phyloP scores from a whole-genome alignment of 768 basidiomycete genomes.

The Podaxis rugospora region DNA sequence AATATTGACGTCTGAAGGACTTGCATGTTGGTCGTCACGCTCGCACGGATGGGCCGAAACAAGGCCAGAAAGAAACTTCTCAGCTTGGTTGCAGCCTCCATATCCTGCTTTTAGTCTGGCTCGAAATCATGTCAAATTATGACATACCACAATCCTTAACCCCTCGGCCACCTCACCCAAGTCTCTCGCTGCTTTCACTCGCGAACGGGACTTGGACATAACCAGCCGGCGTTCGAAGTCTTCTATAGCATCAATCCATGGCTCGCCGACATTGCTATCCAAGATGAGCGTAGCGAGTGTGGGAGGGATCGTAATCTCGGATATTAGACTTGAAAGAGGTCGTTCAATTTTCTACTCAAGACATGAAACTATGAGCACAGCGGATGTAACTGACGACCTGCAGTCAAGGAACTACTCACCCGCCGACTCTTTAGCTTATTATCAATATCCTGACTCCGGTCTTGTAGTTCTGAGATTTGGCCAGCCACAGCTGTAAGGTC shows the following conservation, averaged over 20 bases:
- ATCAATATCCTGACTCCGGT: conserved; percentile 88
- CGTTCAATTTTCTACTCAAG: conserved; percentile 77
- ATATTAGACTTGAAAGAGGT: conserved; percentile 76
- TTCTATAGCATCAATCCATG: conserved; percentile 82
- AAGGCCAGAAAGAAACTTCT: conserved; percentile 81
- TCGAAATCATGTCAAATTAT: neutral
- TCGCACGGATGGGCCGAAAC: conserved; percentile 76
- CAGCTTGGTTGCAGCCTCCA: conserved; percentile 84
- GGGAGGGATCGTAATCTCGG: conserved; percentile 82
- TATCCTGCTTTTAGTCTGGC: neutral
- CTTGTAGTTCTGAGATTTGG: conserved; percentile 92
- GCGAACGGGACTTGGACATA: conserved; percentile 62
- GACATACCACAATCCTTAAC: conserved; percentile 77
- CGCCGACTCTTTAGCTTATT: conserved; percentile 76
- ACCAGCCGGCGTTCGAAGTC: conserved; percentile 77
- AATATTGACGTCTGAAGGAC: conserved; percentile 86
- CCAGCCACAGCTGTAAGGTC: conserved; percentile 94
- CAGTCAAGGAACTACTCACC: conserved; percentile 44
- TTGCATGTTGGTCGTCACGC: conserved; percentile 89
- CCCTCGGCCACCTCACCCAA: conserved; percentile 82
- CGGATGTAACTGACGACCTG: neutral
- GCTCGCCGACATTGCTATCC: conserved; percentile 79
- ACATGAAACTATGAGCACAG: neutral
- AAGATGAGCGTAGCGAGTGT: conserved; percentile 69
- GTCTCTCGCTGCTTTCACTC: conserved; percentile 86